A percentile compares a stretch with the other conserved stretches of the same genome.
Conservation (phyloP, 108 stramenopile species). For the Cyclotella kingstonii region DNA sequence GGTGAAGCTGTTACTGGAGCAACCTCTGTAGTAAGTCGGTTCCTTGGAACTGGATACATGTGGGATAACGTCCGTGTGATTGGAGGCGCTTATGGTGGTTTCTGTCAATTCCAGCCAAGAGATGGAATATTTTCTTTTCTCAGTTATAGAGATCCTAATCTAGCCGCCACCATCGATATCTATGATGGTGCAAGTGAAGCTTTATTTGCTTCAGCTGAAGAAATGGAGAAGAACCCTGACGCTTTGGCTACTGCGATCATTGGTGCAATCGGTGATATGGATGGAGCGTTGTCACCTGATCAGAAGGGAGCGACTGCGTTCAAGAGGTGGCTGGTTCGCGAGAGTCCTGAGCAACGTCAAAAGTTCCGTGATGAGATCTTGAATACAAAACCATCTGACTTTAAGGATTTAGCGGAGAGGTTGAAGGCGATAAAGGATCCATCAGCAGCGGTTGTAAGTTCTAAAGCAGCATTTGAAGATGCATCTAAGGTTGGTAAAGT, state of each 20-base stretch:
- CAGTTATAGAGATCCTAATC: constrained; percentile 96
- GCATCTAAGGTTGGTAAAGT: constrained; percentile 76
- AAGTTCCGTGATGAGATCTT: constrained; percentile 86
- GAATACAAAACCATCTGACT: constrained; percentile 84
- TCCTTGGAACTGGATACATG: constrained; percentile 87
- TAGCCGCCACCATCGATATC: constrained; percentile 88
- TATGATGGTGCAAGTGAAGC: constrained; percentile 91
- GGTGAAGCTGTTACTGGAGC: constrained; percentile 84
- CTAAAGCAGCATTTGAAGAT: constrained; percentile 84
- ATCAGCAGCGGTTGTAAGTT: constrained; percentile 86
- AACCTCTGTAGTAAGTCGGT: constrained; percentile 72
- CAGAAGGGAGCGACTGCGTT: constrained; percentile 80
- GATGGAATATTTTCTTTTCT: constrained; percentile 83
- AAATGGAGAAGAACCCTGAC: constrained; percentile 76
- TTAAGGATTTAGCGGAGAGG: constrained; percentile 83
- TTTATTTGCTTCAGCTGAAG: constrained; percentile 71
- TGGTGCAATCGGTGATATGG: constrained; percentile 94
- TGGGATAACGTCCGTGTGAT: constrained; percentile 96
- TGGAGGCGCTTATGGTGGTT: constrained; percentile 94
- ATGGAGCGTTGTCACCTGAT: constrained; percentile 87
- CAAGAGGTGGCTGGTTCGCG: constrained; percentile 80
- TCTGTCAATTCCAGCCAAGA: constrained; percentile 85
- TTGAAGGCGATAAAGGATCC: constrained; percentile 80
- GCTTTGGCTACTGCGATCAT: constrained; percentile 83
- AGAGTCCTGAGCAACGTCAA: constrained; percentile 83